Conservation (phyloP, 352 stramenopile species). For the Pythium guiyangense region DNA sequence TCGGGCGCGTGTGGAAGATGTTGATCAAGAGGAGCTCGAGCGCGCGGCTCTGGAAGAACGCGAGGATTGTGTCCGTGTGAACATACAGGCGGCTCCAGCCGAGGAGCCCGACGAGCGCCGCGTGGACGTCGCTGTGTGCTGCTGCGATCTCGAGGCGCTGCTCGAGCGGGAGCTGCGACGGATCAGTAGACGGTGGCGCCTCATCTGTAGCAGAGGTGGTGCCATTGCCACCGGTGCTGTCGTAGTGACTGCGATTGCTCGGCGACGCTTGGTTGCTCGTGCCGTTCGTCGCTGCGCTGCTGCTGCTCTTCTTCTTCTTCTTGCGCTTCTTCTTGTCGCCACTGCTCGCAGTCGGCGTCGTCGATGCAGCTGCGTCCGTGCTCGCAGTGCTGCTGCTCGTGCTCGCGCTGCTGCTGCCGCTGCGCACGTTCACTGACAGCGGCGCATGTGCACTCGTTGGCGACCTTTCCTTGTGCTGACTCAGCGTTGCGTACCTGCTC, state of each 20-base stretch:
- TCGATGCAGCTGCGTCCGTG: conserved; percentile 8
- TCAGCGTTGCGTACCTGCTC: conserved; percentile 10
- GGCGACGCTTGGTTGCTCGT: conserved; percentile 1
- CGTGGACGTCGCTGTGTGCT: conserved; percentile 57
- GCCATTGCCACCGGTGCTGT: conserved; percentile 1
- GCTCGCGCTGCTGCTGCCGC: conserved; percentile 17
- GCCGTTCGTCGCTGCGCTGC: not conserved
- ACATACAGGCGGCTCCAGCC: conserved; percentile 67
- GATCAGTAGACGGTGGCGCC: conserved; percentile 8
- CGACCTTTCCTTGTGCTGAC: conserved; percentile 4
- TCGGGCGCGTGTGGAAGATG: conserved; percentile 37
- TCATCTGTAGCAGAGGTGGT: not conserved
- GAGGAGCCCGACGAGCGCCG: conserved; percentile 64
- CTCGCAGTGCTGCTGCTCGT: conserved; percentile 25
- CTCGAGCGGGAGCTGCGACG: conserved; percentile 42
- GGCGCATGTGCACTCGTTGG: not conserved
- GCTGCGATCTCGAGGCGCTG: conserved; percentile 65
- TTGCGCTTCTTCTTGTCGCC: conserved; percentile 33
- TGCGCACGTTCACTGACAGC: conserved; percentile 1
- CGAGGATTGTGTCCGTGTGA: conserved; percentile 57
- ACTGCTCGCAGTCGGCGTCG: conserved; percentile 13
- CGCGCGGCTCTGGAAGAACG: conserved; percentile 67
- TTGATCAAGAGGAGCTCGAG: conserved; percentile 59
- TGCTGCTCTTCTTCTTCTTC: conserved; percentile 22
- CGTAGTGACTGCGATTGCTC: not conserved